Percentiles rank a stretch among this genome's conserved stretches.
These are phyloP conservation scores for Mycena floridula DNA, from an alignment of 768 basidiomycete species.

Conservation along the genomic window DNA sequence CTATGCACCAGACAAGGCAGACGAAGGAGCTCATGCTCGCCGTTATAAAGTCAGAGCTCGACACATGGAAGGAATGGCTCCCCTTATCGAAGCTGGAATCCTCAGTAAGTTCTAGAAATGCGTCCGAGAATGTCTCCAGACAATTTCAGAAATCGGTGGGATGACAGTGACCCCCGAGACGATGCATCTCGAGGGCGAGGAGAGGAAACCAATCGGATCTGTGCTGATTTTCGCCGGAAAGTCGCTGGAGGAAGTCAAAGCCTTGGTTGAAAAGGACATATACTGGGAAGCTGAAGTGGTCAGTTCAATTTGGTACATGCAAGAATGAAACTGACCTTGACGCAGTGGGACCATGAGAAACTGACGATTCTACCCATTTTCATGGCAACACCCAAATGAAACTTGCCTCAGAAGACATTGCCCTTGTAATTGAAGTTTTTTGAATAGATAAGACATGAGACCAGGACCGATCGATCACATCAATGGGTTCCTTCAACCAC, in stretches of 20 bases:
- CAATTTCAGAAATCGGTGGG: constrained; percentile 38
- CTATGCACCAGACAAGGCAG: constrained; percentile 50
- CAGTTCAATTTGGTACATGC: constrained; percentile 11
- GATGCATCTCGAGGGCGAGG: constrained; percentile 21
- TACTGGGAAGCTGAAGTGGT: constrained; percentile 36
- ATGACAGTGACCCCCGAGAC: constrained; percentile 41
- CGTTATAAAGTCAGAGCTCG: constrained; percentile 39
- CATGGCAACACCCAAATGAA: no score
- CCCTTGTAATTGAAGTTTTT: no score
- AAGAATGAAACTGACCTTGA: neutral
- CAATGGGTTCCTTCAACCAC: no score
- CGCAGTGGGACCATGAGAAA: constrained; percentile 16
- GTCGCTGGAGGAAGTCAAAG: constrained; percentile 35
- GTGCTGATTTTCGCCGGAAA: constrained; percentile 44
- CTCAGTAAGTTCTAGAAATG: constrained; percentile 27
- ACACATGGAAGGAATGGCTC: constrained; percentile 36
- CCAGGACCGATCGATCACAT: no score
- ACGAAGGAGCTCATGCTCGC: constrained; percentile 31
- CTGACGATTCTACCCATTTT: constrained; percentile 14
- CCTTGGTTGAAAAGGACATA: constrained; percentile 26
- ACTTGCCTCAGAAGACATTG: no score
- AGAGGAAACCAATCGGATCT: constrained; percentile 45
- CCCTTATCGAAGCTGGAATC: constrained; percentile 30
- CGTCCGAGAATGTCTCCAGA: constrained; percentile 1
- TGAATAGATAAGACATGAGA: no score